Evolutionary conservation across 2,329 filamentous ascomycete species (phyloP), one percentile per base, ranked within the genome.

Genomic region (Diplodia mutila): DNA sequence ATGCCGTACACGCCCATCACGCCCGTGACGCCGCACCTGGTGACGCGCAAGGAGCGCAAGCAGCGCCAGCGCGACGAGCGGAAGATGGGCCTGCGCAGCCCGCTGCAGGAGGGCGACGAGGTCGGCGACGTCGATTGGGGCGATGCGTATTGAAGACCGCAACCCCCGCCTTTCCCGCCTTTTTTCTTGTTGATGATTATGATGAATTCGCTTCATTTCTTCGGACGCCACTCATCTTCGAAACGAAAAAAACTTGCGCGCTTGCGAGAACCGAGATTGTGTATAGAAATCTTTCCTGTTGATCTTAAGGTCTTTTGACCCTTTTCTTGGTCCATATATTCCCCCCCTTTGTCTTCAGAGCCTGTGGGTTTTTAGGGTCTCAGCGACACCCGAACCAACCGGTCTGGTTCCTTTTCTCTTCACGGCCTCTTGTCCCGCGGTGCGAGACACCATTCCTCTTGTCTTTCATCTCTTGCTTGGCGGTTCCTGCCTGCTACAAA

Each of bases 1-100:
- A 91, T 94, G 81, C 91, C 91, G 0, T 91, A 89, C 75, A 91
- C 89, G 7, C 90, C 91, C 1, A 83, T 91, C 57, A 85, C 93
- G 61, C 91, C 91, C 1, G 87, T 94, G 59, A 93, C 91, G 34
- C 91, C 91, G n/a, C 87, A 87, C 23, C 80, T 94, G 55, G 88
- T 92, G 18, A 92, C 88, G 27, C 87, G 85, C 77, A 86, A 87
- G 69, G 91, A 94, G 74, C 81, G 90, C 32, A 92, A 90, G 84
- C 83, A 85, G 75, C 89, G 88, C 84, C 87, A 83, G 82, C 87
- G 85, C 75, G 78, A 88, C 75, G 84, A 88, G 71, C 87, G 88
- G 80, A 89, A 86, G 61, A 66, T 57, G 59, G 88, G 88, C 4
- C 86, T 87, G 0, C 39, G 46, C 27, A 37, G 21, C 8, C 71